Conservation (phyloP, 2,329 filamentous ascomycete genomes). For the Trichoderma koningii region DNA sequence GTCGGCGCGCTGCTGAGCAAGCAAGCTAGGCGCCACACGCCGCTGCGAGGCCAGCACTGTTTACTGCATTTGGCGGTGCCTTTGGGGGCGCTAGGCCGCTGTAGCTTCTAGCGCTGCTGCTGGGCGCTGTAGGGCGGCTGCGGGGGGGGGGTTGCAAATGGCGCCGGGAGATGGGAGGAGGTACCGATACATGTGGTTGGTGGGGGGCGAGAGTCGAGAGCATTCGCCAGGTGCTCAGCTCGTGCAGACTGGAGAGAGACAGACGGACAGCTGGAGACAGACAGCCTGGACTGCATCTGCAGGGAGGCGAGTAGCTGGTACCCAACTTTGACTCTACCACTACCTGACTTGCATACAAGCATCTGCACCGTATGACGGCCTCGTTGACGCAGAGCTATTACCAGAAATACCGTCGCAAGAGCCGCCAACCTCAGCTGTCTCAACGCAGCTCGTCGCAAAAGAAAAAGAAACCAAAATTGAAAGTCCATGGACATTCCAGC, state of each 20-base stretch:
- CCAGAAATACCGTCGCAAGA: no score
- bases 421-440: no score
- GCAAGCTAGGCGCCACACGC: constrained; percentile 22
- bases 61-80: constrained; percentile 26
- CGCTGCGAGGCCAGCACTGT: background rate
- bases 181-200: background rate
- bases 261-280: no score
- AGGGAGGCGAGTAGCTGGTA: background rate
- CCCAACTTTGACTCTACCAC: background rate
- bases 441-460: background rate
- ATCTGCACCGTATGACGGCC: background rate
- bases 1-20: constrained; percentile 20
- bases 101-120: constrained; percentile 20
- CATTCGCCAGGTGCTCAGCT: no score
- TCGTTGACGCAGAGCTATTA: background rate
- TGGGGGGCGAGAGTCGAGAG: no score
- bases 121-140: constrained; percentile 18
- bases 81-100: constrained; percentile 24
- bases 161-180: constrained; percentile 2
- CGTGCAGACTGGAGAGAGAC: no score
- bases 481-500: constrained; percentile 8
- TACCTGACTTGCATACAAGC: background rate
- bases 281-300: background rate
- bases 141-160: constrained; percentile 2
- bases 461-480: no score